These are phyloP conservation scores for Lyophyllum shimeji DNA, from an alignment of 768 basidiomycete genomes.

Conservation along the genomic window DNA sequence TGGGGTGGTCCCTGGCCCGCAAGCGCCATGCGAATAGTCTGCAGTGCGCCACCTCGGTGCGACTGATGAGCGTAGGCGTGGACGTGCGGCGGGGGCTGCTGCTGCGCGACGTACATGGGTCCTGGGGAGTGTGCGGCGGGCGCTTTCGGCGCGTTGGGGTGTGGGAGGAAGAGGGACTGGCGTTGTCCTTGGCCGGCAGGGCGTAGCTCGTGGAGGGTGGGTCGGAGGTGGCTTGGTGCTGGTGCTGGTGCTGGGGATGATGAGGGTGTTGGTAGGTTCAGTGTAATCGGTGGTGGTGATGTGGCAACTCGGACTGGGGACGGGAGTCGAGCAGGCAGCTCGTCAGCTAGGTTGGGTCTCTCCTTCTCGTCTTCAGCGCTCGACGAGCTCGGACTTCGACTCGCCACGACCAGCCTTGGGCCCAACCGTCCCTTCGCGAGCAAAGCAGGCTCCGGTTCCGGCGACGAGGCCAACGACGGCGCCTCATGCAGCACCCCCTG, in stretches of 20 bases:
- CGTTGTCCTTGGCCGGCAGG: conserved; percentile 31
- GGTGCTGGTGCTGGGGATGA: conserved; percentile 9
- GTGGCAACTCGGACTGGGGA: neutral
- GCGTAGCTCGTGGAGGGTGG: conserved; percentile 30
- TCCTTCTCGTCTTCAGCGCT: conserved; percentile 7
- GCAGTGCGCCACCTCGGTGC: conserved; percentile 15
- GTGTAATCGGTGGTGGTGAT: neutral
- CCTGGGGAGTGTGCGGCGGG: conserved; percentile 40
- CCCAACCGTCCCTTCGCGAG: conserved; percentile 9
- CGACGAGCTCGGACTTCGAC: conserved; percentile 28
- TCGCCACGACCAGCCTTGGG: conserved; percentile 17
- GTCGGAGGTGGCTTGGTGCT: conserved; percentile 26
- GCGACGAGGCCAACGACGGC: conserved; percentile 15
- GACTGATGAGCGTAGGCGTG: conserved; percentile 8
- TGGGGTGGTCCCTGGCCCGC: conserved; percentile 3
- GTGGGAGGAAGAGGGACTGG: conserved; percentile 42
- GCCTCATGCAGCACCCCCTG: conserved; percentile 6
- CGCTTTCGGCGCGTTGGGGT: conserved; percentile 46
- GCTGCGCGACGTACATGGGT: conserved; percentile 53
- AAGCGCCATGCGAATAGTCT: conserved; percentile 30
- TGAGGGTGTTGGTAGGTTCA: neutral
- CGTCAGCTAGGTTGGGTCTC: neutral
- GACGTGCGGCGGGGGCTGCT: conserved; percentile 10
- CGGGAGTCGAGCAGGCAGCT: too few relatives aligned
- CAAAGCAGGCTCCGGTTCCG: conserved; percentile 22